phyloP scores from a whole-genome alignment of 495 filamentous ascomycete species.

The Pyronema omphalodes region DNA sequence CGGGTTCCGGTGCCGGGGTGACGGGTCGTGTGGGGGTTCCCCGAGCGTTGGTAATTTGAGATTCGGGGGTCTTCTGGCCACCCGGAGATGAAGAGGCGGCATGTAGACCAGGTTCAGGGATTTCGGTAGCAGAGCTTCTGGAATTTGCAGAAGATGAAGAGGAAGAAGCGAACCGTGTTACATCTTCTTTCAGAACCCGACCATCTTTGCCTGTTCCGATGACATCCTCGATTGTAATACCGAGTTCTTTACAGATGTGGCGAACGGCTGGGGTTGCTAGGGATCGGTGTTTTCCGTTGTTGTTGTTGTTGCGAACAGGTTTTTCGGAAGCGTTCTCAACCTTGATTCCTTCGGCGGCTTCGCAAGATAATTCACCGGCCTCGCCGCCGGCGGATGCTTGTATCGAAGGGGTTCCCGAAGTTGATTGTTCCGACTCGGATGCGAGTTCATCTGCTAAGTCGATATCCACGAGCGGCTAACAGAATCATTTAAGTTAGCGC shows the following conservation, averaged over 20 bases:
- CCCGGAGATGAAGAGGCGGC: neutral
- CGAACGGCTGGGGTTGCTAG: conserved; percentile 88
- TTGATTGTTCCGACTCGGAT: conserved; percentile 4
- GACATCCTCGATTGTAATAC: conserved; percentile 57
- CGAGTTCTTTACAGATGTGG: conserved; percentile 59
- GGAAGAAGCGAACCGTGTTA: conserved; percentile 42
- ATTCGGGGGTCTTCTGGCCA: neutral
- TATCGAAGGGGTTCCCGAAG: neutral
- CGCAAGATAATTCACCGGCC: conserved; percentile 10
- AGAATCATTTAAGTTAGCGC: neutral
- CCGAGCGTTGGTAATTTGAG: conserved; percentile 2
- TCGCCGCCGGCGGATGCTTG: neutral
- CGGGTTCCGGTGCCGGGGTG: conserved; percentile 9
- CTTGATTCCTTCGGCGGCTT: conserved; percentile 9
- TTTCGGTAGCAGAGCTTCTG: conserved; percentile 20
- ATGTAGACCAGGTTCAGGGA: conserved; percentile 17
- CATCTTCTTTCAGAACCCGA: conserved; percentile 80
- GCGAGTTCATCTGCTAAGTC: conserved; percentile 42
- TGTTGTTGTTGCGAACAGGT: neutral
- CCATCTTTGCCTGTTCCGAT: conserved; percentile 81
- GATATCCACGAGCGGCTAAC: conserved; percentile 60
- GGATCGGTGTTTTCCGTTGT: conserved; percentile 37
- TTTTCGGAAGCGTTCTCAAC: conserved; percentile 1
- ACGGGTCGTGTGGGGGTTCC: conserved; percentile 4
- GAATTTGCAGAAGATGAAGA: conserved; percentile 8